A percentile compares a stretch with the other conserved stretches of the same genome.
Conservation (phyloP, 805 yeast species). For the Yarrowia sp. region DNA sequence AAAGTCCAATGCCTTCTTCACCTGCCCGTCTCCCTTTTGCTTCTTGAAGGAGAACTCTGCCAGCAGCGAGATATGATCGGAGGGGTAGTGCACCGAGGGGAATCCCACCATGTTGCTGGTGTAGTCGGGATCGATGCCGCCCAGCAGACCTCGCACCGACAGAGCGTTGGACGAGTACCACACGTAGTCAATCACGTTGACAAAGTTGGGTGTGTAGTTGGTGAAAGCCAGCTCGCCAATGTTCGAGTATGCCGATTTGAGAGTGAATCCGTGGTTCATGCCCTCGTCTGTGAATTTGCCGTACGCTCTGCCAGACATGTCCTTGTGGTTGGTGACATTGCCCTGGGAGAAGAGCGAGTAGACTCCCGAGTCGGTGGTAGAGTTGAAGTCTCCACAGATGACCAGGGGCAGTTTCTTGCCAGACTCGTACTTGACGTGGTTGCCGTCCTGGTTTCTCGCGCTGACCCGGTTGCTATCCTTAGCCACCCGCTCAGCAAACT, state of each 20-base stretch:
- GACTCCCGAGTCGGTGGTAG: constrained; percentile 86
- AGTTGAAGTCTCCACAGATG: constrained; percentile 96
- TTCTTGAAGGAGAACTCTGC: constrained; percentile 72
- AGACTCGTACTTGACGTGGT: constrained; percentile 53
- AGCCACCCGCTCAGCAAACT: constrained; percentile 59
- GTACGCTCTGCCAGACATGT: constrained; percentile 84
- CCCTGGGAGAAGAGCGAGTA: constrained; percentile 88
- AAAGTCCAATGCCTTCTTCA: constrained; percentile 23
- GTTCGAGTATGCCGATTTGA: constrained; percentile 83
- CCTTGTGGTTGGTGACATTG: constrained; percentile 75
- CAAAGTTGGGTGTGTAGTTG: constrained; percentile 90
- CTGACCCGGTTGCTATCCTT: constrained; percentile 36
- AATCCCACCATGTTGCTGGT: constrained; percentile 81
- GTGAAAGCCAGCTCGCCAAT: constrained; percentile 94
- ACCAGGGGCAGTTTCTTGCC: constrained; percentile 70
- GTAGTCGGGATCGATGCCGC: constrained; percentile 82
- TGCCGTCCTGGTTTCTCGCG: constrained; percentile 6
- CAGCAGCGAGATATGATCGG: constrained; percentile 91
- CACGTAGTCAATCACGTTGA: constrained; percentile 91
- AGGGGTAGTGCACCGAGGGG: constrained; percentile 92
- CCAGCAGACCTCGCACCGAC: constrained; percentile 83
- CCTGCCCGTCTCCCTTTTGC: constrained; percentile 42
- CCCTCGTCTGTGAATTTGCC: constrained; percentile 91
- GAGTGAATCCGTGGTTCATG: constrained; percentile 76
- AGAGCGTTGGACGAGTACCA: constrained; percentile 90